Evolutionary conservation across 192 early-diverging fungal species (phyloP).

Genomic region (Umbelopsis isabellina): DNA sequence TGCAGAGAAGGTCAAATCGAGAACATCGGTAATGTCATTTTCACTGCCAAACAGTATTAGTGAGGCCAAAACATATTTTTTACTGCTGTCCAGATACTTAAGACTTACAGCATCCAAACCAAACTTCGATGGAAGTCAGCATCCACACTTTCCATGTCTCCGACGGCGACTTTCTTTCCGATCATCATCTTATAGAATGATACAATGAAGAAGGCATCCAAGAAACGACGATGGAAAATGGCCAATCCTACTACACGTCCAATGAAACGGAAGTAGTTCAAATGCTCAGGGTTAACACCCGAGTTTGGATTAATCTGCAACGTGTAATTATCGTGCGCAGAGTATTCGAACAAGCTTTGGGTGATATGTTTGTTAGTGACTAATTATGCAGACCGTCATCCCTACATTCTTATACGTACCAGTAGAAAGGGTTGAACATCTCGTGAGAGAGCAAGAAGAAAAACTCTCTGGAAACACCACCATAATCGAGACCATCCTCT

Average conservation of each 20-base stretch:
- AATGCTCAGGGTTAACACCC: slow-evolving; percentile 93
- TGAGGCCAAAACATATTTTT: slow-evolving; percentile 4
- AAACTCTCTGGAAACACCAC: slow-evolving; percentile 95
- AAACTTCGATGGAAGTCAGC: slow-evolving; percentile 89
- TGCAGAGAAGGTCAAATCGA: slow-evolving; percentile 90
- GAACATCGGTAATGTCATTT: slow-evolving; percentile 85
- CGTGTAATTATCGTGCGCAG: slow-evolving; percentile 97
- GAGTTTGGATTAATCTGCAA: slow-evolving; percentile 97
- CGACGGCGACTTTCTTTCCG: slow-evolving; percentile 84
- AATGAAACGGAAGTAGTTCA: slow-evolving; percentile 98
- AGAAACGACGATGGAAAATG: slow-evolving; percentile 96
- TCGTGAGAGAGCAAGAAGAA: slow-evolving; percentile 98
- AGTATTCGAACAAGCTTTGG: slow-evolving; percentile 95
- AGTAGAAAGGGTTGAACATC: slow-evolving; percentile 95
- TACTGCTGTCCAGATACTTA: too few relatives aligned
- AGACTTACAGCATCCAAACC: slow-evolving; percentile 85
- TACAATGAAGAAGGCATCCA: slow-evolving; percentile 95
- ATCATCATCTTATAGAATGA: slow-evolving; percentile 98
- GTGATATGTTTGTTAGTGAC: background rate
- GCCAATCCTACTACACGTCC: slow-evolving; percentile 95
- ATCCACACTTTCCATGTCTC: slow-evolving; percentile 95
- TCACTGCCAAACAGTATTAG: slow-evolving; percentile 55
- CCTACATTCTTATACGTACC: background rate
- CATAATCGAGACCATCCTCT: slow-evolving; percentile 98
- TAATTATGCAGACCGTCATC: background rate